Percentiles rank a stretch among this genome's conserved stretches.
phyloP scores from a whole-genome alignment of 2,329 filamentous ascomycete genomes.

The Calonectria naviculata region DNA sequence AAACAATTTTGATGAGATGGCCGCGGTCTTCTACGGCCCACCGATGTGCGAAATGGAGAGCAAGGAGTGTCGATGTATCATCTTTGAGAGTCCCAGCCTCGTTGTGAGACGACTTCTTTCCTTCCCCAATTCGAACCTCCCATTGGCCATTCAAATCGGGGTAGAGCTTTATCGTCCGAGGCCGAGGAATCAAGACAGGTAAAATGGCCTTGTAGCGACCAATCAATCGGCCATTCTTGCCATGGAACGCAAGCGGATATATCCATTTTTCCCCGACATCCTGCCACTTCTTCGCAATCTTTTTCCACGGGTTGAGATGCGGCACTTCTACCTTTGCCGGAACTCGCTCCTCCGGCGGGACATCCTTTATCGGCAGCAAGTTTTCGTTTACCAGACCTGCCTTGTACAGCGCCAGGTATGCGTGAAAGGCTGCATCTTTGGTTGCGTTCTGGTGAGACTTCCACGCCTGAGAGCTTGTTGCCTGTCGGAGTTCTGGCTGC shows the following conservation, averaged over 20 bases:
- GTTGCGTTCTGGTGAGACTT: constrained; percentile 75
- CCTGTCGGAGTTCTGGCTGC: constrained; percentile 52
- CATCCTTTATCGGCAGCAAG: constrained; percentile 73
- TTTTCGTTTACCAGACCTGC: constrained; percentile 82
- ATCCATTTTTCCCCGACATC: constrained; percentile 29
- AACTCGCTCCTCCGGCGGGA: constrained; percentile 49
- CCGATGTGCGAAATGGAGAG: constrained; percentile 61
- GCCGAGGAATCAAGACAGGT: constrained; percentile 53
- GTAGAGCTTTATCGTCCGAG: constrained; percentile 53
- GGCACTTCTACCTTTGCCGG: constrained; percentile 49
- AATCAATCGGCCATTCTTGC: constrained; percentile 42
- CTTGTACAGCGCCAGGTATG: constrained; percentile 76
- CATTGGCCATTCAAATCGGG: constrained; percentile 51
- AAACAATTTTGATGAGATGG: constrained; percentile 57
- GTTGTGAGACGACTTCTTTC: constrained; percentile 27
- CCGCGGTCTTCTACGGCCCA: constrained; percentile 51
- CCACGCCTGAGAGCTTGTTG: constrained; percentile 63
- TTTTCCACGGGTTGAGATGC: constrained; percentile 59
- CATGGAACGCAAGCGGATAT: constrained; percentile 48
- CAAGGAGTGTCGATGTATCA: constrained; percentile 58
- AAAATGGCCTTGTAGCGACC: constrained; percentile 56
- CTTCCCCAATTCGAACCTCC: constrained; percentile 39
- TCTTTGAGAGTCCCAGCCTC: constrained; percentile 43
- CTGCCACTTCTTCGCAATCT: constrained; percentile 57
- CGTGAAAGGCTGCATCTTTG: constrained; percentile 86